Percentiles rank a stretch among this genome's conserved stretches.
Conservation (phyloP, 495 filamentous ascomycete species). For the Patellaria atrata region DNA sequence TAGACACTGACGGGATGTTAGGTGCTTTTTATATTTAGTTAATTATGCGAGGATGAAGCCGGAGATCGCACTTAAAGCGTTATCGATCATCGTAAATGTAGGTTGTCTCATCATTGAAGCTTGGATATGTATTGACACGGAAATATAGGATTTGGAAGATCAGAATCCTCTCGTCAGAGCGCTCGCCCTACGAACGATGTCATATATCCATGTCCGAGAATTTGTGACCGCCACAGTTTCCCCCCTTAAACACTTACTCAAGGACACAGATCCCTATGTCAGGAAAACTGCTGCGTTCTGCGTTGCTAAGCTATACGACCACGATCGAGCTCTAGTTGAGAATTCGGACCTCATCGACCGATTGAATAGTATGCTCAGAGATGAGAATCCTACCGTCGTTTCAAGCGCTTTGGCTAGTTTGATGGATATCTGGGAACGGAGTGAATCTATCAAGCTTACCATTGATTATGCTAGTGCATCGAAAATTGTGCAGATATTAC, state of each 20-base stretch:
- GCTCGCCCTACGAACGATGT: constrained; percentile 85
- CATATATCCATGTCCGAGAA: constrained; percentile 92
- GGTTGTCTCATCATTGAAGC: constrained; percentile 9
- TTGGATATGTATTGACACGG: constrained; percentile 3
- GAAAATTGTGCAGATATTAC: constrained; percentile 90
- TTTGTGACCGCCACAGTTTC: constrained; percentile 85
- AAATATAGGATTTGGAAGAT: constrained; percentile 76
- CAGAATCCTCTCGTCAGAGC: constrained; percentile 85
- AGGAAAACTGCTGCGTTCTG: constrained; percentile 94
- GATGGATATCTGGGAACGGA: constrained; percentile 98
- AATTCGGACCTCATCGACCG: constrained; percentile 80
- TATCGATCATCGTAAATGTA: constrained; percentile 75
- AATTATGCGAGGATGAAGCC: constrained; percentile 94
- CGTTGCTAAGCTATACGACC: constrained; percentile 95
- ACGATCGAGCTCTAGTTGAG: constrained; percentile 84
- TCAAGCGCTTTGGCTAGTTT: constrained; percentile 82
- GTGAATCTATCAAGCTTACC: constrained; percentile 91
- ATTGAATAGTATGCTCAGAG: constrained; percentile 76
- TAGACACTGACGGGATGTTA: too few species aligned
- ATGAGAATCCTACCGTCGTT: constrained; percentile 95
- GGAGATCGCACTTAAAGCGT: constrained; percentile 83
- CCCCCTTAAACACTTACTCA: constrained; percentile 68
- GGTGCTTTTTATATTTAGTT: constrained; percentile 95
- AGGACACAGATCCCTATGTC: constrained; percentile 87
- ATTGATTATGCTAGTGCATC: constrained; percentile 96